These are phyloP conservation scores for Rubroboletus pulcherrimus DNA, from an alignment of 768 basidiomycete species.

Conservation along the genomic window DNA sequence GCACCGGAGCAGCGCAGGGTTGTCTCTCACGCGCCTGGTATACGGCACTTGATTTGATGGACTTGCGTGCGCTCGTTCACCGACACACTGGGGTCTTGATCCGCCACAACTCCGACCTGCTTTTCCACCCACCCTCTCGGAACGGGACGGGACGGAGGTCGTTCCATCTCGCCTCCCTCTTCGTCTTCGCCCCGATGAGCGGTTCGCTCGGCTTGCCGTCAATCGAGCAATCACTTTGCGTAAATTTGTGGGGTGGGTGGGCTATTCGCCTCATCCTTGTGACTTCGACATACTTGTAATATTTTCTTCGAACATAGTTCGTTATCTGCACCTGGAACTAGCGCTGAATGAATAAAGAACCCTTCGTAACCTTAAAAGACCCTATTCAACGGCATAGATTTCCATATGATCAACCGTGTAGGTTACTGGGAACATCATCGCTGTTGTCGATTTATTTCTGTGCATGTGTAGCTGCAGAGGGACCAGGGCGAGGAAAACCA, in stretches of 20 bases:
- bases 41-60: neutral
- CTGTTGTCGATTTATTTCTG: neutral
- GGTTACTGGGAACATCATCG: neutral
- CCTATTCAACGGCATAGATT: too few species aligned
- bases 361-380: neutral
- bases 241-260: neutral
- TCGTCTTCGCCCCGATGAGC: neutral
- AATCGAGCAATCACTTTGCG: neutral
- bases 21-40: neutral
- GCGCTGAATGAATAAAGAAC: neutral
- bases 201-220: neutral
- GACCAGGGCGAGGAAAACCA: too few species aligned
- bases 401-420: neutral
- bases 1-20: neutral
- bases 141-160: neutral
- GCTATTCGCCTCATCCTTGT: too few species aligned
- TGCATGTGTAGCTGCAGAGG: too few species aligned
- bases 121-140: neutral
- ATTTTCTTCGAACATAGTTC: neutral
- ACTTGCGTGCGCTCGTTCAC: neutral
- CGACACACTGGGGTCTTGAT: neutral
- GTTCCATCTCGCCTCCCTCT: neutral
- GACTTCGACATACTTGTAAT: neutral
- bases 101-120: neutral
- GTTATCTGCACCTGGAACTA: neutral